Percentiles rank a stretch among this genome's conserved stretches.
phyloP scores from a whole-genome alignment of 345 rosid species.

The Rhizophora mangle region DNA sequence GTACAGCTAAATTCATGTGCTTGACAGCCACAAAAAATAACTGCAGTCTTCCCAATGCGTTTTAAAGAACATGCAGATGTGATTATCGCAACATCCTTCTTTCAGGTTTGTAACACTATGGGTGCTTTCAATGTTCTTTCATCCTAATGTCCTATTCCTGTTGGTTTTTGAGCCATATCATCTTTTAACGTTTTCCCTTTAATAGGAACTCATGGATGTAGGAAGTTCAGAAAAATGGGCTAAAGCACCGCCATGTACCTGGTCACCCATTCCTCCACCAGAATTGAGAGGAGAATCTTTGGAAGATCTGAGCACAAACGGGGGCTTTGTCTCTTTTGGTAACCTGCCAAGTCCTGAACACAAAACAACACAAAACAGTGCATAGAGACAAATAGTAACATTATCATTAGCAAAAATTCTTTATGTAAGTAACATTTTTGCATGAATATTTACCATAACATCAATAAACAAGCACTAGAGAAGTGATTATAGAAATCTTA shows the following conservation, averaged over 20 bases:
- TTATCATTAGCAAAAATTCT: neutral
- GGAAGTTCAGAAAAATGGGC: slow-evolving; percentile 65
- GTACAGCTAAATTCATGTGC: slow-evolving; percentile 2
- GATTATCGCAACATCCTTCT: slow-evolving; percentile 70
- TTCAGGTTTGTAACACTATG: slow-evolving; percentile 51
- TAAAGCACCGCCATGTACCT: slow-evolving; percentile 71
- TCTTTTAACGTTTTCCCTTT: neutral
- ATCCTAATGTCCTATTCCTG: neutral
- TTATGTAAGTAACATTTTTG: neutral
- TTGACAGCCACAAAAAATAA: slow-evolving; percentile 53
- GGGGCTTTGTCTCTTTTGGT: slow-evolving; percentile 88
- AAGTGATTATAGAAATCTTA: neutral
- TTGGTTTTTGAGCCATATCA: neutral
- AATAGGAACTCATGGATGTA: slow-evolving; percentile 74
- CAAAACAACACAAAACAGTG: neutral
- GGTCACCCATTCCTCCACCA: slow-evolving; percentile 90
- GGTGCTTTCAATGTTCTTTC: neutral
- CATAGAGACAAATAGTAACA: slow-evolving; percentile 1
- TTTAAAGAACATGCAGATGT: slow-evolving; percentile 79
- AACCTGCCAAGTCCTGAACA: slow-evolving; percentile 18
- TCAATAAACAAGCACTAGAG: neutral
- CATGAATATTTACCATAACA: neutral
- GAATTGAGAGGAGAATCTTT: slow-evolving; percentile 78
- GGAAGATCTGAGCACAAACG: slow-evolving; percentile 75
- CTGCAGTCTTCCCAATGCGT: slow-evolving; percentile 81